phyloP scores from a whole-genome alignment of 1,284 basidiomycete species.

The Sanghuangporus baumii region DNA sequence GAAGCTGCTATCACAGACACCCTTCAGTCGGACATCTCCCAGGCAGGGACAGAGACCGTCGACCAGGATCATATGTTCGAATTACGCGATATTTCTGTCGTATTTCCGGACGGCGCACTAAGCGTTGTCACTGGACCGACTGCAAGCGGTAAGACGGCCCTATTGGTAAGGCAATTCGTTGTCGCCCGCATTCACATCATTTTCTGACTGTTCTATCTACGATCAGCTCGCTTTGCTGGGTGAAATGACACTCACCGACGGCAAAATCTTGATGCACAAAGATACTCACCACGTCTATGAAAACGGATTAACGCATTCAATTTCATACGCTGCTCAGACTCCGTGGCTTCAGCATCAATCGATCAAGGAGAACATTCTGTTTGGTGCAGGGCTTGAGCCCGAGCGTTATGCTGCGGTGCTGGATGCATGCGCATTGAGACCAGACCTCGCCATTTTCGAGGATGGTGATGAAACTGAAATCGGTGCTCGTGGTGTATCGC shows the following conservation, averaged over 20 bases:
- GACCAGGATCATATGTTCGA: slow-evolving; percentile 47
- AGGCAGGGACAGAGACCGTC: background rate
- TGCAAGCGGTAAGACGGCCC: slow-evolving; percentile 75
- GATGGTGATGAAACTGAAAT: slow-evolving; percentile 65
- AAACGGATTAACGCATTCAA: slow-evolving; percentile 61
- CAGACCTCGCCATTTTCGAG: slow-evolving; percentile 70
- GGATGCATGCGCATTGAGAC: slow-evolving; percentile 64
- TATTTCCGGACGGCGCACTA: slow-evolving; percentile 65
- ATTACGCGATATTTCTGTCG: slow-evolving; percentile 56
- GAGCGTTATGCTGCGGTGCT: slow-evolving; percentile 60
- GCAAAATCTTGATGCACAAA: slow-evolving; percentile 56
- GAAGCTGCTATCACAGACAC: slow-evolving; percentile 9
- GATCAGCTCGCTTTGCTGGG: slow-evolving; percentile 45
- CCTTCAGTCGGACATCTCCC: background rate
- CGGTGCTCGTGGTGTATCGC: slow-evolving; percentile 49
- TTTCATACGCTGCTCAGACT: slow-evolving; percentile 81
- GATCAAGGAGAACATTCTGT: slow-evolving; percentile 69
- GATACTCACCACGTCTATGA: slow-evolving; percentile 51
- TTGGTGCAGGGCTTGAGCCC: slow-evolving; percentile 61
- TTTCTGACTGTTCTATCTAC: slow-evolving; percentile 35
- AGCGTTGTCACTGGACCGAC: slow-evolving; percentile 69
- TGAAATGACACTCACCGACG: slow-evolving; percentile 53
- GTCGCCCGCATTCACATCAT: slow-evolving; percentile 8
- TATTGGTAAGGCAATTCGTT: slow-evolving; percentile 38
- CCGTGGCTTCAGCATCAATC: slow-evolving; percentile 76